Evolutionary conservation across 108 stramenopile species (phyloP).

Genomic region (Nitzschia sp.): DNA sequence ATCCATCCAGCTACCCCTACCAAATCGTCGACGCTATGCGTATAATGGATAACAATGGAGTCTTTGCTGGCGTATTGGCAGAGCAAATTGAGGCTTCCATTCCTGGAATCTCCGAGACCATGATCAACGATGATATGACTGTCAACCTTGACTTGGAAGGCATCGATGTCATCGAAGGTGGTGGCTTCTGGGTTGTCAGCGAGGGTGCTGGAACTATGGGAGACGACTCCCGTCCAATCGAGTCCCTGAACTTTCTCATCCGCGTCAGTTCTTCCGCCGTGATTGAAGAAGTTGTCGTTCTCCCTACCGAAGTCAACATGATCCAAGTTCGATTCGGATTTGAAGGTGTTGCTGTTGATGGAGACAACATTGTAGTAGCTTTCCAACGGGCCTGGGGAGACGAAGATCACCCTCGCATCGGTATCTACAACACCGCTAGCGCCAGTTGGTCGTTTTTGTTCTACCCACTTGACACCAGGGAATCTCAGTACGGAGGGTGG

Average conservation of each 20-base stretch:
- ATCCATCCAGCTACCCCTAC: slow-evolving; percentile 29
- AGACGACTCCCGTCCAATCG: slow-evolving; percentile 43
- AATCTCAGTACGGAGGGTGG: slow-evolving; percentile 71
- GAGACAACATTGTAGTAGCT: slow-evolving; percentile 51
- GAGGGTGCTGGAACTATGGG: slow-evolving; percentile 64
- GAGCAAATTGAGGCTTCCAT: not conserved
- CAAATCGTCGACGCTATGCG: slow-evolving; percentile 28
- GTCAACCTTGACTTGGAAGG: slow-evolving; percentile 79
- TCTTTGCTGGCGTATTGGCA: slow-evolving; percentile 27
- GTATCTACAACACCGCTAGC: slow-evolving; percentile 41
- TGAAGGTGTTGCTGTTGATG: slow-evolving; percentile 66
- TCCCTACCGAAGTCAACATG: slow-evolving; percentile 50
- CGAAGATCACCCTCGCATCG: slow-evolving; percentile 51
- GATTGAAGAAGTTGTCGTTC: slow-evolving; percentile 44
- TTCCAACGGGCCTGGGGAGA: slow-evolving; percentile 53
- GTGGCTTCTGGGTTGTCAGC: slow-evolving; percentile 58
- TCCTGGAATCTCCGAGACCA: slow-evolving; percentile 9
- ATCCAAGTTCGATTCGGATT: slow-evolving; percentile 55
- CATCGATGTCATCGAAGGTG: slow-evolving; percentile 44
- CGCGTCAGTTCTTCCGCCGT: slow-evolving; percentile 34
- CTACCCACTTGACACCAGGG: slow-evolving; percentile 55
- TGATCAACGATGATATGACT: slow-evolving; percentile 53
- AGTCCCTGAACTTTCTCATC: slow-evolving; percentile 49
- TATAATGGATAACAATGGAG: slow-evolving; percentile 41
- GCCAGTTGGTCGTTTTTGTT: slow-evolving; percentile 49